Evolutionary conservation across 2,329 filamentous ascomycete species (phyloP), one percentile per base, ranked within the genome.

Genomic region (Herpotrichia juniperi): DNA sequence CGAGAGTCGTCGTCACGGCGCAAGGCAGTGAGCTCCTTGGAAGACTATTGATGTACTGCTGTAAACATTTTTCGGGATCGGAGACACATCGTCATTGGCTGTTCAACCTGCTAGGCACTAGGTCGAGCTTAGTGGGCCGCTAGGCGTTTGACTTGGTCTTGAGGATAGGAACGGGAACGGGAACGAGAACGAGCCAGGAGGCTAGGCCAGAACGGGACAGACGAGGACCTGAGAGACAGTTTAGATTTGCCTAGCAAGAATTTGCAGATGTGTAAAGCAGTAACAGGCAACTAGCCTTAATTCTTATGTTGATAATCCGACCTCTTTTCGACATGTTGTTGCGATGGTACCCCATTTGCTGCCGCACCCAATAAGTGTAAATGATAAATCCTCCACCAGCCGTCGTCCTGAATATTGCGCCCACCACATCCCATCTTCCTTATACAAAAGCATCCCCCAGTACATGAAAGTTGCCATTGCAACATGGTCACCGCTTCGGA

Each of bases 371-470:
- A n/a, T 45, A n/a, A 58, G 40, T 26, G 48, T 49, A 11, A 25
- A 35, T 2, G 57, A 57, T 5, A 54, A 44, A 17, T 59, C 57
- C 12, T 55, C 37, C 1, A 59, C 54, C 28, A 59, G 30, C n/a
- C 51, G 48, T 26, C 42, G 45, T 21, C 54, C 54, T 7, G 51
- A 53, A 37, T 57, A 59, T 8, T 31, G 31, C 19, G 42, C 46
- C 57, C 57, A 59, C 57, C 57, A 59, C 39, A 56, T 50, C 3
- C 50, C 45, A 28, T 57, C 49, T 14, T 46, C 39, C 35, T 46
- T 46, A n/a, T 46, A 45, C 35, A 58, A 48, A 3, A 59, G 52
- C n/a, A 54, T 54, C 19, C 57, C 57, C 57, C 57, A 59, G 9
- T 53, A 42, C 57, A 59, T 59, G 43, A 57, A 58, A 6, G 56